A percentile compares a stretch with the other conserved stretches of the same genome.
Conservation (phyloP, 768 basidiomycete species). For the Agaricus sinodeliciosus region DNA sequence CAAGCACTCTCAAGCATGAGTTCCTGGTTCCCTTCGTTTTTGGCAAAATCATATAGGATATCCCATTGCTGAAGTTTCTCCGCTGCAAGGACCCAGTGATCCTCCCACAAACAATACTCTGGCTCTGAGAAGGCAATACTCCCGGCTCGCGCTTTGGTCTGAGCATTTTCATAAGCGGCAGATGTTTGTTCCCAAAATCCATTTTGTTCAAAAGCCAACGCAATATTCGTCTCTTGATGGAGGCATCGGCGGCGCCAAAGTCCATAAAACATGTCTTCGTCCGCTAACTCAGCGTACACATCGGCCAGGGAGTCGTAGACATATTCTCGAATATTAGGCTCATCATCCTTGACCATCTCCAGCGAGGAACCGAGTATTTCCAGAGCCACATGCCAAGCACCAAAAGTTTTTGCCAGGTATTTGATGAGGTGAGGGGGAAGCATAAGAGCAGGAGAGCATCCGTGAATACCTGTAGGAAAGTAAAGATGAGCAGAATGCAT, state of each 20-base stretch:
- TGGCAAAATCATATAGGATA: conserved; percentile 83
- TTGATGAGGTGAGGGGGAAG: conserved; percentile 94
- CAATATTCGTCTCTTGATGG: conserved; percentile 86
- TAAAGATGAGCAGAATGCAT: too few relatives aligned
- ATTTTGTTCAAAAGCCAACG: conserved; percentile 87
- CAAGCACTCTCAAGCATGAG: conserved; percentile 92
- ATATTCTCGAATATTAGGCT: conserved; percentile 71
- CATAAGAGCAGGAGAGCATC: conserved; percentile 82
- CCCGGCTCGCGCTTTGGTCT: conserved; percentile 76
- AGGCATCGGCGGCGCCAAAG: conserved; percentile 87
- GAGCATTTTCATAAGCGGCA: conserved; percentile 83
- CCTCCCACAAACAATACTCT: conserved; percentile 98
- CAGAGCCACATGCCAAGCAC: conserved; percentile 89
- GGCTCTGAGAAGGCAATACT: conserved; percentile 86
- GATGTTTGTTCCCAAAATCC: conserved; percentile 96
- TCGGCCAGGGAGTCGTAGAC: conserved; percentile 90
- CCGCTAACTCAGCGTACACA: conserved; percentile 89
- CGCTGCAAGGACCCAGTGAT: conserved; percentile 95
- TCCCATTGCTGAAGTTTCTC: conserved; percentile 99
- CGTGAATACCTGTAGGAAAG: conserved; percentile 50
- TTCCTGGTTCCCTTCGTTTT: conserved; percentile 85
- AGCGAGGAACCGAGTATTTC: conserved; percentile 82
- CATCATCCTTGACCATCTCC: conserved; percentile 75
- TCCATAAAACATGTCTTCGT: conserved; percentile 97
- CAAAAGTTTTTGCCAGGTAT: conserved; percentile 92